Evolutionary conservation across 495 filamentous ascomycete species (phyloP).

Genomic region (Clavariopsis aquatica): DNA sequence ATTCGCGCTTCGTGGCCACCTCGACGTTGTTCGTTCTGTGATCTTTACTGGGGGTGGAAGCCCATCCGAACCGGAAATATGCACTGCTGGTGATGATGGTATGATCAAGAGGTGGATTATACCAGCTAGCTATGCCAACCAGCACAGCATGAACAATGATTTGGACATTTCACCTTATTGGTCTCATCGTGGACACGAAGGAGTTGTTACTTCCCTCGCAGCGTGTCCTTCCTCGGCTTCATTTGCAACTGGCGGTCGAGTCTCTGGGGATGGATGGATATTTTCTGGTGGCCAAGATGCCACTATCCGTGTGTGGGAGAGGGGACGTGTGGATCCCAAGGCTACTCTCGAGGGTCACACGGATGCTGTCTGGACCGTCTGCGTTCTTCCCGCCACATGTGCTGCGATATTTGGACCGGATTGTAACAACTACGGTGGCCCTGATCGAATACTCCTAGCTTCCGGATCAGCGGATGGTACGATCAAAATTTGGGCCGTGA

Average conservation of each 20-base stretch:
- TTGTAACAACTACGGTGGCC: slow-evolving; percentile 66
- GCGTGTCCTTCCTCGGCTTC: slow-evolving; percentile 81
- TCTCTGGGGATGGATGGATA: slow-evolving; percentile 89
- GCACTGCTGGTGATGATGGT: slow-evolving; percentile 93
- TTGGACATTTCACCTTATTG: slow-evolving; percentile 91
- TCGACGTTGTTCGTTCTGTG: slow-evolving; percentile 88
- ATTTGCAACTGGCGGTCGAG: slow-evolving; percentile 83
- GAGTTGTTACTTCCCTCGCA: slow-evolving; percentile 83
- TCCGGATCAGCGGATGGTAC: slow-evolving; percentile 90
- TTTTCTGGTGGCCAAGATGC: slow-evolving; percentile 96
- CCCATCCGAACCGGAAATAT: slow-evolving; percentile 92
- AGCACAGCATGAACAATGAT: slow-evolving; percentile 59
- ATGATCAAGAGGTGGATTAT: slow-evolving; percentile 96
- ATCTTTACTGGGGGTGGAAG: slow-evolving; percentile 96
- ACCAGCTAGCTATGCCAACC: slow-evolving; percentile 67
- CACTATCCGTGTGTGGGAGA: slow-evolving; percentile 91
- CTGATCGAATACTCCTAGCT: slow-evolving; percentile 84
- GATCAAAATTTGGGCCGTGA: slow-evolving; percentile 92
- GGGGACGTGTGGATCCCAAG: slow-evolving; percentile 90
- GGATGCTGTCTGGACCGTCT: slow-evolving; percentile 94
- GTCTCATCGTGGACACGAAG: slow-evolving; percentile 88
- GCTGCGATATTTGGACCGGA: slow-evolving; percentile 73
- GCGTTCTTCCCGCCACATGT: slow-evolving; percentile 83
- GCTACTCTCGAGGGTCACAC: slow-evolving; percentile 92
- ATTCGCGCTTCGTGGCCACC: slow-evolving; percentile 87